Conservation (phyloP, 179 eudicot species). For the Corrigiola litoralis region DNA sequence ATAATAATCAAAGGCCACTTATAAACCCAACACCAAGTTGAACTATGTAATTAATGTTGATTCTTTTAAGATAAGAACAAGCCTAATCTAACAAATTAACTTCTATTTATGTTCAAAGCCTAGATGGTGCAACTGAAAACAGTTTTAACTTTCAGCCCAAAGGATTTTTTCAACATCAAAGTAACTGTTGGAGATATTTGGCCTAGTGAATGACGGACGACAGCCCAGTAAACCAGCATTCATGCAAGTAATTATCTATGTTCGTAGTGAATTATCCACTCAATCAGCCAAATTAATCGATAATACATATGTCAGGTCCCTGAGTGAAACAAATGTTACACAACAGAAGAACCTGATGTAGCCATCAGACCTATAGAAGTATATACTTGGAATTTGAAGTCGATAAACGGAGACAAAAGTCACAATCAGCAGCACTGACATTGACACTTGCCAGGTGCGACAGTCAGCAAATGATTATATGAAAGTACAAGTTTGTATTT, state of each 20-base stretch:
- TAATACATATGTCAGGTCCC: background rate
- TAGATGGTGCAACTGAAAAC: background rate
- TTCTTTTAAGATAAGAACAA: background rate
- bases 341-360: background rate
- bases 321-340: background rate
- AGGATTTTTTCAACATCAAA: background rate
- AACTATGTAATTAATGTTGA: background rate
- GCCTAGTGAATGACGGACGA: background rate
- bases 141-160: background rate
- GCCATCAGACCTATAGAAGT: too few species aligned
- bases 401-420: background rate
- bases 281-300: background rate
- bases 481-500: too few species aligned
- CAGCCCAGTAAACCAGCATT: background rate
- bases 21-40: background rate
- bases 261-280: too few species aligned
- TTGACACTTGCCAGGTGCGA: background rate
- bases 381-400: too few species aligned
- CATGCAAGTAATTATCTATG: background rate
- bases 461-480: too few species aligned
- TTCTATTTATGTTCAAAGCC: background rate
- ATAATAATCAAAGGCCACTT: background rate
- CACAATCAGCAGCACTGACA: background rate
- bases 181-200: background rate
- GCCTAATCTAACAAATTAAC: too few species aligned